Base-by-base conservation (phyloP, 192 early-diverging fungal genomes). In the Backusella sp. region DNA sequence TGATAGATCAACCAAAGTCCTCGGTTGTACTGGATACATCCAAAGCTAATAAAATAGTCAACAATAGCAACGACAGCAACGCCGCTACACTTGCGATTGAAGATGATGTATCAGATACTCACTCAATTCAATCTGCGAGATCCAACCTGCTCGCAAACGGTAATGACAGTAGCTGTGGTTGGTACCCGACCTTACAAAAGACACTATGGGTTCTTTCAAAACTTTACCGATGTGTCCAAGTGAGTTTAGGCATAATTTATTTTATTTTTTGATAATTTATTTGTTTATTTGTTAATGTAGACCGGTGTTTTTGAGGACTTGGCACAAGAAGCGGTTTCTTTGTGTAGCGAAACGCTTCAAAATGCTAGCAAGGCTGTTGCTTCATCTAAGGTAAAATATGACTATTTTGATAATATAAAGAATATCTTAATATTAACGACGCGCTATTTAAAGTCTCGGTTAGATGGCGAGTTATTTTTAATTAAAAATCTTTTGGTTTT, bases 401-500 rank as follows among this genome's bases (percentile, higher is more conserved):
- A 44, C 14, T 34, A 4, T 66, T 65, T n/a, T 52, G 65, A 21
- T 36, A 4, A 42, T 28, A 73, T 59, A 26, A 36, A 62, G 3
- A 70, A 70, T 46, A 46, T 28, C 32, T 46, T 53, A 37, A 62
- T 69, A 67, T n/a, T 52, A n/a, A 30, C 41, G 39, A 15, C 32
- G 32, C 32, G 32, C 32, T 52, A 35, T 62, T 34, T 49, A 7
- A 46, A 80, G 73, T 76, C 79, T 15, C 66, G 68, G 65, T 59
- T 90, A 8, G 95, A 96, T 76, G 92, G 90, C 11, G 90, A 93
- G 53, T 81, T 96, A 19, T 96, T 96, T 78, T 82, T 94, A 56
- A 94, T 96, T 44, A 96, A 96, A 74, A 94, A 96, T 78, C 71
- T 96, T n/a, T 76, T 96, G 26, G 91, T 92, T 73, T 82, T 96